Conservation (phyloP, 2,329 filamentous ascomycete species). For the Chaetomiaceae sp. region DNA sequence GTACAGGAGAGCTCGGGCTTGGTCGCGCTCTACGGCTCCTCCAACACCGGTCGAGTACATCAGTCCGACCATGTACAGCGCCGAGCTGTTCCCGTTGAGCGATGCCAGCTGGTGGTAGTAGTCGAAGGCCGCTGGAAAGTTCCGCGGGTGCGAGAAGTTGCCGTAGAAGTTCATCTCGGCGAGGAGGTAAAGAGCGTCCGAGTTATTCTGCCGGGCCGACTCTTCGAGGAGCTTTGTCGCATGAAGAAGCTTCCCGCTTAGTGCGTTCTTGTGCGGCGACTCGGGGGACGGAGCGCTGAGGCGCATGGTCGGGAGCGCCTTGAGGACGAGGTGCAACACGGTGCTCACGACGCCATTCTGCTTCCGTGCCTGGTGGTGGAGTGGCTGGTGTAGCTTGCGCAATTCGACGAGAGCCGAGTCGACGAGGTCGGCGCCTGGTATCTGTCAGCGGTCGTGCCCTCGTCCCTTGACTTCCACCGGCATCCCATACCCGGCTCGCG, state of each 20-base stretch:
- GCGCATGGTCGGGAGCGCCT: slow-evolving; percentile 47
- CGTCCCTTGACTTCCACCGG: background rate
- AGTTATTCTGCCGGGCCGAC: slow-evolving; percentile 54
- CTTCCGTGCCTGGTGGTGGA: slow-evolving; percentile 42
- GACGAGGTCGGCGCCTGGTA: slow-evolving; percentile 49
- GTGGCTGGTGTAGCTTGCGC: slow-evolving; percentile 44
- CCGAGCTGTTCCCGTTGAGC: slow-evolving; percentile 79
- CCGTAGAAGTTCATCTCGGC: slow-evolving; percentile 97
- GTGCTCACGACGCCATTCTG: slow-evolving; percentile 42
- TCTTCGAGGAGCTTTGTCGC: slow-evolving; percentile 51
- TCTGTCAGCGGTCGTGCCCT: slow-evolving; percentile 13
- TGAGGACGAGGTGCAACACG: slow-evolving; percentile 42
- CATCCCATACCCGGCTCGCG: slow-evolving; percentile 37
- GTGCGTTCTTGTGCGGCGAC: slow-evolving; percentile 31
- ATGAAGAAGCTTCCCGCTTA: slow-evolving; percentile 44
- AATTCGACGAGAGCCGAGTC: slow-evolving; percentile 49
- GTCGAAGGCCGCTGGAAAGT: slow-evolving; percentile 74
- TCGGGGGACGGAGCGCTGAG: slow-evolving; percentile 43
- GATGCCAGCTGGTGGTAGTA: slow-evolving; percentile 76
- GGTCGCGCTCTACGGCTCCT: slow-evolving; percentile 73
- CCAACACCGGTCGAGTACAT: slow-evolving; percentile 94
- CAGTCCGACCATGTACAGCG: slow-evolving; percentile 91
- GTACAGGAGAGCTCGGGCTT: slow-evolving; percentile 87
- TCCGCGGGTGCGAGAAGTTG: slow-evolving; percentile 81
- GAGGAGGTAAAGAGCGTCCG: slow-evolving; percentile 83